Evolutionary conservation across 106 monocot genomes (phyloP).

Genomic region (Agapanthus africanus): DNA sequence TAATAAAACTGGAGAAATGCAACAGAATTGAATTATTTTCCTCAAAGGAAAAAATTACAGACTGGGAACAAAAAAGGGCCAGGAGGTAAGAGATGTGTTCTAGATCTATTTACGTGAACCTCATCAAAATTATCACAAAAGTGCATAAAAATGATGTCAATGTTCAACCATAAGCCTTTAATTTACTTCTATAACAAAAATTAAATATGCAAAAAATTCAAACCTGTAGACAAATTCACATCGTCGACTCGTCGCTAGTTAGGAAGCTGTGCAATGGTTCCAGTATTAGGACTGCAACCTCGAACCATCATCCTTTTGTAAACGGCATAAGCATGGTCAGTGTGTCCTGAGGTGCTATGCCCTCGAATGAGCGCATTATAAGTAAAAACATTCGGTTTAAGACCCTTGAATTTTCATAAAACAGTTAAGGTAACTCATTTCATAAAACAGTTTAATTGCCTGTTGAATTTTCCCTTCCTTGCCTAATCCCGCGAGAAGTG

Average conservation of each 20-base stretch:
- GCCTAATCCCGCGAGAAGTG: slow-evolving; percentile 66
- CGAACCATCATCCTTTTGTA: slow-evolving; percentile 64
- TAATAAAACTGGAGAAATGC: too few species aligned
- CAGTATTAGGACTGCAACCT: slow-evolving; percentile 80
- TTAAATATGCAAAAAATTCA: neutral
- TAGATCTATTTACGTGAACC: neutral
- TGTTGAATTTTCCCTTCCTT: slow-evolving; percentile 54
- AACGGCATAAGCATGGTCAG: slow-evolving; percentile 62
- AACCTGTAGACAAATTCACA: slow-evolving; percentile 10
- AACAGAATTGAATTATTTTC: too few species aligned
- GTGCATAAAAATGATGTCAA: neutral
- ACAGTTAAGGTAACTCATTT: slow-evolving; percentile 43
- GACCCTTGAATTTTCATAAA: slow-evolving; percentile 56
- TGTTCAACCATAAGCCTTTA: neutral
- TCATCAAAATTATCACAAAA: neutral
- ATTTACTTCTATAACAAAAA: neutral
- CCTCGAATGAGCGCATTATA: slow-evolving; percentile 90
- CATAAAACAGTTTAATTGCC: slow-evolving; percentile 42
- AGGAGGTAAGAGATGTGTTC: neutral
- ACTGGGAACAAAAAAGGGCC: neutral
- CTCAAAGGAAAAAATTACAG: too few species aligned
- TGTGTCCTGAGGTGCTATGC: slow-evolving; percentile 44
- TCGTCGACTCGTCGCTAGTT: slow-evolving; percentile 21
- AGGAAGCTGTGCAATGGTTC: slow-evolving; percentile 82
- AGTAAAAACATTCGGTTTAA: slow-evolving; percentile 90